These are phyloP conservation scores for Kingdonia uniflora DNA, from an alignment of 164 flowering plant genomes.

Conservation along the genomic window DNA sequence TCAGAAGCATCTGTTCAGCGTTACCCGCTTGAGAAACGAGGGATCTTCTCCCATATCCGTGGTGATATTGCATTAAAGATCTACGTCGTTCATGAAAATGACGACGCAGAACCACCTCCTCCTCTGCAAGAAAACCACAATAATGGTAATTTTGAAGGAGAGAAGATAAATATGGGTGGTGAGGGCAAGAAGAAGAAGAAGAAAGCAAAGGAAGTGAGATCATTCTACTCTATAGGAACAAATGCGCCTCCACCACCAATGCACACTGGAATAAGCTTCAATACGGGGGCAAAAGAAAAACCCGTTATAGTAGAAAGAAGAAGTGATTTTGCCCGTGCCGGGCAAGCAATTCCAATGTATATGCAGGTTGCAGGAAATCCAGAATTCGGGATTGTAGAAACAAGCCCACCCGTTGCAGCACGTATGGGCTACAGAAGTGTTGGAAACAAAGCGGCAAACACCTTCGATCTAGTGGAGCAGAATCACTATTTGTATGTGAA, in stretches of 20 bases:
- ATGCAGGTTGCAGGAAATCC: conserved; percentile 40
- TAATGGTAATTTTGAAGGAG: conserved; percentile 10
- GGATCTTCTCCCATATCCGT: conserved; percentile 61
- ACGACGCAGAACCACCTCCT: conserved; percentile 11
- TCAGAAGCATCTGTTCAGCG: conserved; percentile 41
- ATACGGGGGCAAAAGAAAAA: conserved; percentile 16
- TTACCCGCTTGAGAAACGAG: conserved; percentile 83
- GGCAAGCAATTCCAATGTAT: conserved; percentile 29
- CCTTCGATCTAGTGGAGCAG: conserved; percentile 77
- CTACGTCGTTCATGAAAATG: conserved; percentile 11
- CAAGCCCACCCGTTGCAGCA: conserved; percentile 70
- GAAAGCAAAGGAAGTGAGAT: conserved; percentile 38
- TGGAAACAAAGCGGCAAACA: conserved; percentile 47
- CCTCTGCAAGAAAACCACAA: conserved; percentile 27
- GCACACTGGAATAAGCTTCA: conserved; percentile 24
- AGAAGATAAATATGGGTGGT: conserved; percentile 10
- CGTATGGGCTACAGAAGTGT: conserved; percentile 37
- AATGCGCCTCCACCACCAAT: conserved; percentile 12
- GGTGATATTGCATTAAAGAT: conserved; percentile 65
- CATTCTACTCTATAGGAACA: conserved; percentile 52
- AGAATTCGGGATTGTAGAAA: conserved; percentile 59
- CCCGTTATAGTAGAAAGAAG: conserved; percentile 23
- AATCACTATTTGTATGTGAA: conserved; percentile 65
- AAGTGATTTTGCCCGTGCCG: conserved; percentile 32
- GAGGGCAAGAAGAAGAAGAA: conserved; percentile 19